Evolutionary conservation across 202 grass and related monocot genomes (phyloP), one percentile per base, ranked within the genome.

Genomic region (Hordeum pubiflorum): DNA sequence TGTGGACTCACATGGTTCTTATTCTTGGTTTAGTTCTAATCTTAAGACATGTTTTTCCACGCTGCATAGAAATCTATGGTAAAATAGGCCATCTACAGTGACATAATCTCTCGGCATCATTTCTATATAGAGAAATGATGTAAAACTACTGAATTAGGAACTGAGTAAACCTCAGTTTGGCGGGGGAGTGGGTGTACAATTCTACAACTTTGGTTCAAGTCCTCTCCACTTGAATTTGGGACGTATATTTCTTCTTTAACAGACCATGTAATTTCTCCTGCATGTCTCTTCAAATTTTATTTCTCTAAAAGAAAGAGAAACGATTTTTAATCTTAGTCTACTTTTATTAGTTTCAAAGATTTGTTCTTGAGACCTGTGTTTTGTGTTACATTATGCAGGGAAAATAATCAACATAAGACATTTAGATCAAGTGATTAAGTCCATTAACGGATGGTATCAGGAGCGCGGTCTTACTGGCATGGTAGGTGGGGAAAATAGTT

Each of bases 371-470:
- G 60, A 67, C 59, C 54, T 78, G 66, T 85, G 74, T 61, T 81
- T 73, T 12, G 46, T 87, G 38, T 99, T 89, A 75, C 89, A 85
- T 83, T 91, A 74, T 89, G 87, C 85, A 96, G 96, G 92, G 23
- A 96, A 96, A 88, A 99, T 99, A 80, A 90, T 99, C 60, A 99
- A 99, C 70, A 89, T 96, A 86, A 87, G 91, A 67, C 96, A 96
- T 89, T 84, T 99, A 79, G 91, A 99, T 85, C 60, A 89, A 90
- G 96, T 90, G 22, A 84, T 99, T 37, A 99, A 93, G 69, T 99
- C 92, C 12, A 86, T 99, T 39, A 96, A 93, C 1, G 78, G 84
- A 58, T 99, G 96, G 96, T 99, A 99, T 55, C 86, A 91, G 32
- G 91, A 99, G 18, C 85, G 91, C 33, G 96, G 96, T 72, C 83